Percentiles rank a stretch among this genome's conserved stretches.
Conservation (phyloP, 2,329 filamentous ascomycete genomes). For the Cladosporium sp. region DNA sequence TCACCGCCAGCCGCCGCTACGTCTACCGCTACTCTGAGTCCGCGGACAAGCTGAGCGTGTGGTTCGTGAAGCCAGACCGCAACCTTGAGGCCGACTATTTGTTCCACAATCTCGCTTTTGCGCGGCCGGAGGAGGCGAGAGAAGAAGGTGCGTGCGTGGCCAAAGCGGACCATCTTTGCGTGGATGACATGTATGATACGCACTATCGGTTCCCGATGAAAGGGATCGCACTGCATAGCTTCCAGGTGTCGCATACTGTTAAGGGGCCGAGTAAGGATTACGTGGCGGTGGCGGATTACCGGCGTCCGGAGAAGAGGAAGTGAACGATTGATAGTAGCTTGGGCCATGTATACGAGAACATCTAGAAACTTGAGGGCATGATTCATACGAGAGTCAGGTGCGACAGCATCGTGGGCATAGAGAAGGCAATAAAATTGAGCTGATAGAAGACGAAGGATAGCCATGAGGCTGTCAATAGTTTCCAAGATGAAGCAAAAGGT, state of each 20-base stretch:
- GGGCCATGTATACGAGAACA: too few relatives aligned
- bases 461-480: too few relatives aligned
- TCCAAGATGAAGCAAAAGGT: not conserved
- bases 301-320: constrained; percentile 12
- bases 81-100: constrained; percentile 59
- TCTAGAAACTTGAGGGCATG: too few relatives aligned
- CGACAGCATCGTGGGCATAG: too few relatives aligned
- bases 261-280: constrained; percentile 71
- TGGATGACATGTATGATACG: constrained; percentile 64
- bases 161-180: constrained; percentile 61
- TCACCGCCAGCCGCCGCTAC: constrained; percentile 60
- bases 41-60: constrained; percentile 59
- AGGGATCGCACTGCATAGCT: constrained; percentile 52
- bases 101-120: constrained; percentile 64
- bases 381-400: too few relatives aligned
- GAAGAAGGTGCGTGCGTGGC: constrained; percentile 52
- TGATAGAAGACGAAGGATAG: too few relatives aligned
- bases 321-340: too few relatives aligned
- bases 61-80: constrained; percentile 63
- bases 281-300: constrained; percentile 34
- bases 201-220: constrained; percentile 59
- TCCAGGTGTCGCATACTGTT: constrained; percentile 59
- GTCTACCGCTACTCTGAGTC: constrained; percentile 63
- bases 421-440: too few relatives aligned
- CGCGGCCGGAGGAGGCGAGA: constrained; percentile 31